Evolutionary conservation across 805 yeast species (phyloP).

Genomic region (Lipomyces anomalus): DNA sequence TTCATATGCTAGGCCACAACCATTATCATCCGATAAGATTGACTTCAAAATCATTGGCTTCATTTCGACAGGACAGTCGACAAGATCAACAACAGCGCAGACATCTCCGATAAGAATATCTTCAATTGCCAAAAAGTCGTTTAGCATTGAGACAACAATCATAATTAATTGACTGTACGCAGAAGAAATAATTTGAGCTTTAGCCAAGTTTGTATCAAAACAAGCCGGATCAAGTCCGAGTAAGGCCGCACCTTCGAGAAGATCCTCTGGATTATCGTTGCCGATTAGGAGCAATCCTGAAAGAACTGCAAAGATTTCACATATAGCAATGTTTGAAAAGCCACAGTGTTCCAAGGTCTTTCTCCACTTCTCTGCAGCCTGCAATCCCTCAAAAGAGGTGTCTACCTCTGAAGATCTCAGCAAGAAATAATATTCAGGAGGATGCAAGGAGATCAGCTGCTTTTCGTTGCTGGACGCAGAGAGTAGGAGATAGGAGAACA

Average conservation of each 20-base stretch:
- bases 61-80: slow-evolving; percentile 31
- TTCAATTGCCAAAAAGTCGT: not conserved
- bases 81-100: slow-evolving; percentile 35
- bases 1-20: slow-evolving; percentile 34
- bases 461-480: not conserved
- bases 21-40: slow-evolving; percentile 33
- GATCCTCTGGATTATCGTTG: slow-evolving; percentile 31
- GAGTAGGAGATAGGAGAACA: not conserved
- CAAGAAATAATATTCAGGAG: not conserved
- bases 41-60: slow-evolving; percentile 28
- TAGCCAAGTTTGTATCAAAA: not conserved
- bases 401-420: not conserved
- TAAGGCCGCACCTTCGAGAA: slow-evolving; percentile 39
- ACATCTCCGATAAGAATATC: slow-evolving; percentile 24
- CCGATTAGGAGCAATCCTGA: slow-evolving; percentile 39
- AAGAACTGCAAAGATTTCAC: slow-evolving; percentile 32
- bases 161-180: not conserved
- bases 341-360: not conserved
- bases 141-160: not conserved
- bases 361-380: not conserved
- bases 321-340: not conserved
- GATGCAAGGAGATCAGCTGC: not conserved
- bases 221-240: slow-evolving; percentile 34
- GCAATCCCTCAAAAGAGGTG: not conserved
- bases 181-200: not conserved